These are phyloP conservation scores for Pseudovirgaria hyperparasitica DNA, from an alignment of 2,329 filamentous ascomycete species.

Conservation along the genomic window DNA sequence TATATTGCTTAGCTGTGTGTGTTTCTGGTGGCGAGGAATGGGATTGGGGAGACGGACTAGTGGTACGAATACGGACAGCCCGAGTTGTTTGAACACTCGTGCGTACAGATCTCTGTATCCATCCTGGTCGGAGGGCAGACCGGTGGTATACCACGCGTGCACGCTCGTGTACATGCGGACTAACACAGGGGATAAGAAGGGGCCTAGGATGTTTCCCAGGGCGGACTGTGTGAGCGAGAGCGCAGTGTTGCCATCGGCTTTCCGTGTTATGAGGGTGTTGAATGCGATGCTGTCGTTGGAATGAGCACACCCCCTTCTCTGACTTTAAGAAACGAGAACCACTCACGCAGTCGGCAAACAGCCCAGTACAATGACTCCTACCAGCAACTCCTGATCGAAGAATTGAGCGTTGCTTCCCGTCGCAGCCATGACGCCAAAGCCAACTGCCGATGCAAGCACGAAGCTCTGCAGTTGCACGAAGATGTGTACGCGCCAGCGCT, in stretches of 20 bases:
- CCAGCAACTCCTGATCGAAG: constrained; percentile 51
- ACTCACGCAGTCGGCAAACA: constrained; percentile 58
- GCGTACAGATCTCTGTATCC: constrained; percentile 50
- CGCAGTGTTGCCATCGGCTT: constrained; percentile 48
- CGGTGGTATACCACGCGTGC: constrained; percentile 39
- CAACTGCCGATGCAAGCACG: constrained; percentile 49
- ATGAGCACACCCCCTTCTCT: too few relatives aligned
- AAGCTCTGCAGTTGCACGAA: constrained; percentile 57
- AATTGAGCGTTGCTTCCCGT: constrained; percentile 35
- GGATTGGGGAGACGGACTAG: constrained; percentile 22
- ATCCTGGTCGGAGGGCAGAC: constrained; percentile 40
- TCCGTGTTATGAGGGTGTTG: constrained; percentile 62
- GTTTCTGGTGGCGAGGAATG: not conserved
- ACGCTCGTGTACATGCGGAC: constrained; percentile 48
- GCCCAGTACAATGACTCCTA: constrained; percentile 55
- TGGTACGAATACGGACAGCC: constrained; percentile 53
- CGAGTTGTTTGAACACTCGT: constrained; percentile 55
- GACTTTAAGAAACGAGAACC: too few relatives aligned
- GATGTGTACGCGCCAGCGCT: constrained; percentile 55
- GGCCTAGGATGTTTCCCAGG: constrained; percentile 55
- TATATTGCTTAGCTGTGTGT: constrained; percentile 1
- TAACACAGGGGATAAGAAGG: constrained; percentile 53
- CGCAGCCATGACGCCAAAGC: constrained; percentile 43
- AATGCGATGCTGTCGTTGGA: constrained; percentile 63
- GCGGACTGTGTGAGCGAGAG: constrained; percentile 48